Conservation (phyloP, 176 grass and related monocot genomes). For the Oryza longistaminata region DNA sequence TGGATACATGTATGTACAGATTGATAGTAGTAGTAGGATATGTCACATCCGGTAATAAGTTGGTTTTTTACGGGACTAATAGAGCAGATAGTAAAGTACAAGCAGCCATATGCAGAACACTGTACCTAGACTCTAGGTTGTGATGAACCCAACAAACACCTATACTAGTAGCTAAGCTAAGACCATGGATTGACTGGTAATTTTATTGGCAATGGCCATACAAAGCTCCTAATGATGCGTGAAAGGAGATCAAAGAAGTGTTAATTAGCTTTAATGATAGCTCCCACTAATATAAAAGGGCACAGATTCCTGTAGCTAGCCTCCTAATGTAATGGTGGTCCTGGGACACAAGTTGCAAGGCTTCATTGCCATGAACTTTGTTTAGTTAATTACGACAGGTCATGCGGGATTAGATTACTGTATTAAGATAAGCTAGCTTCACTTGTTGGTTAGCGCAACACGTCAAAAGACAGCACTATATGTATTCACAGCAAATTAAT, state of each 20-base stretch:
- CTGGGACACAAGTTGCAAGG: conserved; percentile 33
- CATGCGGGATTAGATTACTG: neutral
- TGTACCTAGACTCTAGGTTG: neutral
- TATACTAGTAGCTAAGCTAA: neutral
- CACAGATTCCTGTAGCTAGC: conserved; percentile 42
- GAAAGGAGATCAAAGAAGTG: conserved; percentile 45
- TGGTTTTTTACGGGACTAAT: too few species aligned
- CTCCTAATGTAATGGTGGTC: conserved; percentile 42
- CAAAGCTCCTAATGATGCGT: conserved; percentile 60
- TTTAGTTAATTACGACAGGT: conserved; percentile 8
- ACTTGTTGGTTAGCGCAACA: conserved; percentile 20
- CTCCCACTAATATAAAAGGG: conserved; percentile 27
- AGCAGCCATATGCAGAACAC: neutral
- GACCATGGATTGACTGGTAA: neutral
- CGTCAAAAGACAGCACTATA: conserved; percentile 22
- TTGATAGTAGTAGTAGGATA: too few species aligned
- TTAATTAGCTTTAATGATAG: conserved; percentile 46
- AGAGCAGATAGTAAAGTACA: neutral
- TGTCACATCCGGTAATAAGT: too few species aligned
- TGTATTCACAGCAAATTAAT: neutral
- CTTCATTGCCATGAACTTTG: neutral
- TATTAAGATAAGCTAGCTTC: conserved; percentile 28
- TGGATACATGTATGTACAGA: too few species aligned
- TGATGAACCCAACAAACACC: neutral
- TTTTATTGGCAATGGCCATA: conserved; percentile 21